These are phyloP conservation scores for Tricholoma bakamatsutake DNA, from an alignment of 768 basidiomycete genomes.

Conservation along the genomic window DNA sequence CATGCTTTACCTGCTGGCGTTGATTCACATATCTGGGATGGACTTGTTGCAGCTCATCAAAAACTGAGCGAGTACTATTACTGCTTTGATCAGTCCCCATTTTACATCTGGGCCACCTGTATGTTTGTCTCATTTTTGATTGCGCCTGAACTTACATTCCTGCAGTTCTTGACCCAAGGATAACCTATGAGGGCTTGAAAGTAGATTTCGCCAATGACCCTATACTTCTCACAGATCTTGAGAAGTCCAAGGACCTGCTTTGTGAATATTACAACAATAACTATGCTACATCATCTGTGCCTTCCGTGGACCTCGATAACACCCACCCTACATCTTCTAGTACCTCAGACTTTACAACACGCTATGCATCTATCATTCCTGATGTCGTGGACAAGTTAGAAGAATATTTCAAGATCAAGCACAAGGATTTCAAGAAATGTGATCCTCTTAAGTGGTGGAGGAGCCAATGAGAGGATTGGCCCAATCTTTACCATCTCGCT, in stretches of 20 bases:
- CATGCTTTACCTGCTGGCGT: not conserved
- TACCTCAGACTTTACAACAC: no score
- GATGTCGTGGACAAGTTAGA: constrained; percentile 14
- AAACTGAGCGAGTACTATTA: not conserved
- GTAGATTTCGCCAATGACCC: no score
- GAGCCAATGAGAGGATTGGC: not conserved
- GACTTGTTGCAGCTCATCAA: not conserved
- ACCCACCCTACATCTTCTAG: no score
- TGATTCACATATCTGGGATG: not conserved
- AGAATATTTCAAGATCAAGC: constrained; percentile 17
- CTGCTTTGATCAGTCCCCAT: not conserved
- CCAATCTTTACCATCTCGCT: not conserved
- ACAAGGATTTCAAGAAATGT: constrained; percentile 20
- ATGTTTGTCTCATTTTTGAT: not conserved
- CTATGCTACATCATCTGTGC: no score
- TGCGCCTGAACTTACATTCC: no score
- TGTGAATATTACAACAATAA: no score
- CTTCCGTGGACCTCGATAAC: no score
- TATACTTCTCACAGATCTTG: no score
- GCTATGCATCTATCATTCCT: no score
- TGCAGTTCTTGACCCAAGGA: constrained; percentile 23
- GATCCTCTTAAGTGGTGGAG: constrained; percentile 29
- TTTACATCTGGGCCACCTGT: not conserved
- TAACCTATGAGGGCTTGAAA: no score
- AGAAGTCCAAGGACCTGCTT: no score